Conservation (phyloP, 306 rosid species). For the Prunus padus region DNA sequence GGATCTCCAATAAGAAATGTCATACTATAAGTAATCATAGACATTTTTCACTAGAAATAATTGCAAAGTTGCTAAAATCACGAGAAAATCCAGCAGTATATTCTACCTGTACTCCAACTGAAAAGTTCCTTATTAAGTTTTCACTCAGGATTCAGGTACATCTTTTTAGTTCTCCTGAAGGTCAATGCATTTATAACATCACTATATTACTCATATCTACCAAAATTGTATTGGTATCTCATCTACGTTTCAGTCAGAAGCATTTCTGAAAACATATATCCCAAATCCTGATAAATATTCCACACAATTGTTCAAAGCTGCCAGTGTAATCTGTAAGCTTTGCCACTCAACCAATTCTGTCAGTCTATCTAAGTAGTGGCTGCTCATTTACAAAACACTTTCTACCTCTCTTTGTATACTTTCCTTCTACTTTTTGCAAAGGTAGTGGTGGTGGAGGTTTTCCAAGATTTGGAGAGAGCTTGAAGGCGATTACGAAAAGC, state of each 20-base stretch:
- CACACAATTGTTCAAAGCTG: not conserved
- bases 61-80: not conserved
- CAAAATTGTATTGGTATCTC: not conserved
- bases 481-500: not conserved
- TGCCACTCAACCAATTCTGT: not conserved
- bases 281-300: constrained; percentile 5
- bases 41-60: not conserved
- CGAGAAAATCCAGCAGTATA: not conserved
- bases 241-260: not conserved
- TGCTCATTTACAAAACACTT: not conserved
- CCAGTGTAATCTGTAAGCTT: not conserved
- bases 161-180: not conserved
- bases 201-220: not conserved
- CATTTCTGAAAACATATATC: not conserved
- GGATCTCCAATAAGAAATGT: not conserved
- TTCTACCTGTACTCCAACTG: not conserved
- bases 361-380: not conserved
- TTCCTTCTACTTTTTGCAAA: not conserved
- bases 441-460: not conserved
- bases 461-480: not conserved
- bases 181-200: not conserved
- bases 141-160: not conserved
- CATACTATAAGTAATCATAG: not conserved
- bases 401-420: not conserved
- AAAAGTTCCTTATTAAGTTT: not conserved